Evolutionary conservation across 1,284 basidiomycete genomes (phyloP).

Genomic region (Inonotus obliquus): DNA sequence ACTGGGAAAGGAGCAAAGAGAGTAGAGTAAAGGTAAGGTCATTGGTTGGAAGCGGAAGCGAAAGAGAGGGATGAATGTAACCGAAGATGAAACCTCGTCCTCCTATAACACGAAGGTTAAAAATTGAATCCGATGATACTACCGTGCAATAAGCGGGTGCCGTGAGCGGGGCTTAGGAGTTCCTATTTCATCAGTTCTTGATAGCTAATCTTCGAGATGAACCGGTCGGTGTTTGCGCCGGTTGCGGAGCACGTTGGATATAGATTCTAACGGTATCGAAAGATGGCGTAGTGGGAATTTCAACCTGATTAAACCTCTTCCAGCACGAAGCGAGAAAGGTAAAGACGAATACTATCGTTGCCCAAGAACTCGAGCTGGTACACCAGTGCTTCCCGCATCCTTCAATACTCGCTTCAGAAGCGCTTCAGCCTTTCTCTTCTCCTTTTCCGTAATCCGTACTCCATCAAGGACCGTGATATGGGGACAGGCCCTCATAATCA

Average conservation of each 20-base stretch:
- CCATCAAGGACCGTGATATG: constrained; percentile 76
- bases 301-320: neutral
- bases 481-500: constrained; percentile 74
- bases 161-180: neutral
- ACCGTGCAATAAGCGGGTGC: neutral
- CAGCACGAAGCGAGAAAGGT: neutral
- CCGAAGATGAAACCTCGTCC: neutral
- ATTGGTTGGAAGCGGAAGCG: neutral
- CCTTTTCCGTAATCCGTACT: constrained; percentile 71
- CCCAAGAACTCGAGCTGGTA: neutral
- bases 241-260: neutral
- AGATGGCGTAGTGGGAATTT: neutral
- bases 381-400: constrained; percentile 4
- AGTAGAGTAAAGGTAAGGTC: neutral
- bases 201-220: neutral
- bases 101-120: too few species aligned
- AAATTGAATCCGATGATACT: neutral
- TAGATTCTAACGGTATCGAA: neutral
- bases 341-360: constrained; percentile 1
- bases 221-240: neutral
- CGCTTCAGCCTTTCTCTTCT: constrained; percentile 73
- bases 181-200: neutral
- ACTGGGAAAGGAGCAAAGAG: neutral
- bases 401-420: constrained; percentile 53
- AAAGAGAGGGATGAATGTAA: too few species aligned